phyloP scores from a whole-genome alignment of 2,329 filamentous ascomycete species.

The Capronia epimyces region DNA sequence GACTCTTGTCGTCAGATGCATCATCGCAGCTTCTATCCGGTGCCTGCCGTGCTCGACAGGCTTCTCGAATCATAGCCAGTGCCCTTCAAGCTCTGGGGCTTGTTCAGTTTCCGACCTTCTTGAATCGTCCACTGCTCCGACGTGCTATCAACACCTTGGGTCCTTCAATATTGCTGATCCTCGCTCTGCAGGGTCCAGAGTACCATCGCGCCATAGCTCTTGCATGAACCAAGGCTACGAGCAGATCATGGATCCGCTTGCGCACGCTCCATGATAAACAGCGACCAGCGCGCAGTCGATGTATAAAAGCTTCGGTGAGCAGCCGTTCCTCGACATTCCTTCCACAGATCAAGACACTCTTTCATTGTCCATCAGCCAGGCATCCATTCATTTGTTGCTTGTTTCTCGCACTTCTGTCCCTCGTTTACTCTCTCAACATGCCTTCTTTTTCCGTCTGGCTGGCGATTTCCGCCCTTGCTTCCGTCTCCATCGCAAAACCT shows the following conservation, averaged over 20 bases:
- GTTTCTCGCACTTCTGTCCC: constrained; percentile 3
- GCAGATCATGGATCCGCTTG: constrained; percentile 7
- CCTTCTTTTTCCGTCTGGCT: constrained; percentile 22
- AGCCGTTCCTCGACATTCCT: constrained; percentile 1
- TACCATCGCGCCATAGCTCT: constrained; percentile 8
- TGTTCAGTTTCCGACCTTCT: constrained; percentile 13
- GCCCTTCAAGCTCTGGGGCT: background rate
- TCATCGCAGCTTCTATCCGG: constrained; percentile 6
- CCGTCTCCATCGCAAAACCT: constrained; percentile 19
- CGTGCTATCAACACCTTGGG: background rate
- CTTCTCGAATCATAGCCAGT: constrained; percentile 22
- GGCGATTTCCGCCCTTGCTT: constrained; percentile 19
- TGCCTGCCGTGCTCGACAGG: constrained; percentile 5
- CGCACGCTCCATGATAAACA: too few relatives aligned
- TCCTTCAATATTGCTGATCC: constrained; percentile 18
- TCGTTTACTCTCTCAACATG: constrained; percentile 17
- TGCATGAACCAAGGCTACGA: background rate
- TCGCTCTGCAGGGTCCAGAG: constrained; percentile 12
- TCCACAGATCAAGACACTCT: constrained; percentile 13
- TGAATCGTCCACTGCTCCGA: constrained; percentile 16
- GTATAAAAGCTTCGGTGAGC: constrained; percentile 18
- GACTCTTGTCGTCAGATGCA: constrained; percentile 9
- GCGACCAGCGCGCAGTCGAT: constrained; percentile 1
- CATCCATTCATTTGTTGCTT: constrained; percentile 9
- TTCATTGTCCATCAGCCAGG: constrained; percentile 13